Conservation (phyloP, 306 rosid genomes). For the Sindora glabra region DNA sequence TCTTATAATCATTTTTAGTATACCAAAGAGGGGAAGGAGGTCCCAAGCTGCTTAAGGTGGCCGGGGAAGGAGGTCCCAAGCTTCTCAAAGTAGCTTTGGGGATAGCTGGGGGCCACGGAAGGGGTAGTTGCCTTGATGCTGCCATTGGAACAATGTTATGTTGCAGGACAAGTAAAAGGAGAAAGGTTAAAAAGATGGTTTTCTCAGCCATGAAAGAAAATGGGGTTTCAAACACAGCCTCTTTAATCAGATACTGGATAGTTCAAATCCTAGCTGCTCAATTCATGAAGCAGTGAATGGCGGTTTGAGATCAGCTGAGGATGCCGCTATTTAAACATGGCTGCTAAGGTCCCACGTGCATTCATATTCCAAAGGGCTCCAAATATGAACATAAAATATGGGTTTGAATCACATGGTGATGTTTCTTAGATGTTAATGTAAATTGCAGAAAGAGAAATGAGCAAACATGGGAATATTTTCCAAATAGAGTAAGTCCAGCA, state of each 20-base stretch:
- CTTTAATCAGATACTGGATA: not conserved
- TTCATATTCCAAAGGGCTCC: too few relatives aligned
- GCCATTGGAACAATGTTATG: not conserved
- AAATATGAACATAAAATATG: conserved; percentile 12
- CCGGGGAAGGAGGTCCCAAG: not conserved
- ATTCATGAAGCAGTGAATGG: not conserved
- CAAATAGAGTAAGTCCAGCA: conserved; percentile 5
- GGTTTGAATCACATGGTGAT: conserved; percentile 24
- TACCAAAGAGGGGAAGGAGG: conserved; percentile 9
- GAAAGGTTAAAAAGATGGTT: not conserved
- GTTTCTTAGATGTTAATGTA: conserved; percentile 14
- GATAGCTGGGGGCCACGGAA: too few relatives aligned
- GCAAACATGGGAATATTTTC: conserved; percentile 26
- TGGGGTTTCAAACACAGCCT: not conserved
- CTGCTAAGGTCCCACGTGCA: conserved; percentile 14
- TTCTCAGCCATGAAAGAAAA: not conserved
- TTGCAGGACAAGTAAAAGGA: not conserved
- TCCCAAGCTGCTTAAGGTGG: not conserved
- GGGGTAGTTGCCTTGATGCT: conserved; percentile 25
- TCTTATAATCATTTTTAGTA: conserved; percentile 22
- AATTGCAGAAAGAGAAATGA: not conserved
- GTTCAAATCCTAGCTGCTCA: not conserved
- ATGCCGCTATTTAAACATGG: conserved; percentile 30
- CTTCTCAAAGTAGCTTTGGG: too few relatives aligned
- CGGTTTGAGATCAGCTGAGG: not conserved